Percentiles rank a stretch among this genome's conserved stretches.
phyloP scores from a whole-genome alignment of 148 eudicot genomes.

The Pouteria glomerata region DNA sequence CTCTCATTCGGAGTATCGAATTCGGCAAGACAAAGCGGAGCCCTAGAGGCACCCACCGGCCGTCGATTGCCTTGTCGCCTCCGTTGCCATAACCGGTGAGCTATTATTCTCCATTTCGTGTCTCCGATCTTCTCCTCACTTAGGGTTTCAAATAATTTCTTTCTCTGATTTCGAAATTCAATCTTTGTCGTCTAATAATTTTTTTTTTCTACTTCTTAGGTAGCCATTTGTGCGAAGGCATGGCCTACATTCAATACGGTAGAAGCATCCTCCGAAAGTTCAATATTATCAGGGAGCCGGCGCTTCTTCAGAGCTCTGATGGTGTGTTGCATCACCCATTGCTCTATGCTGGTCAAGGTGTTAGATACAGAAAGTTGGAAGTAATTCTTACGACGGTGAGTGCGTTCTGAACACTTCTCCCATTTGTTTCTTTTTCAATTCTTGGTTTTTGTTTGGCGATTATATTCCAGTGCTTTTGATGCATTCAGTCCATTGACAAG shows the following conservation, averaged over 20 bases:
- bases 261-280: conserved; percentile 38
- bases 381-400: conserved; percentile 82
- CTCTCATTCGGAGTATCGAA: too few species aligned
- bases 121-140: not conserved
- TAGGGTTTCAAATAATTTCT: not conserved
- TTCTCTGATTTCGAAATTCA: not conserved
- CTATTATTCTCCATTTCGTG: not conserved
- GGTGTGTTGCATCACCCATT: conserved; percentile 53
- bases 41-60: too few species aligned
- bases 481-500: conserved; percentile 62
- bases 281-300: conserved; percentile 21
- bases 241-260: conserved; percentile 64
- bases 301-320: conserved; percentile 25
- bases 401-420: not conserved
- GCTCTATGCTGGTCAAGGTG: conserved; percentile 63
- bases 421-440: not conserved
- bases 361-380: conserved; percentile 74
- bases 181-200: not conserved
- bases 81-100: not conserved
- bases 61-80: not conserved
- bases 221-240: conserved; percentile 7
- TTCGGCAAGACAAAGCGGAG: too few species aligned
- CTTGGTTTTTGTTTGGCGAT: conserved; percentile 3
- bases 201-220: not conserved
- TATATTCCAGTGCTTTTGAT: not conserved